Percentiles rank a stretch among this genome's conserved stretches.
phyloP scores from a whole-genome alignment of 352 stramenopile species.

The Phytophthora melonis region DNA sequence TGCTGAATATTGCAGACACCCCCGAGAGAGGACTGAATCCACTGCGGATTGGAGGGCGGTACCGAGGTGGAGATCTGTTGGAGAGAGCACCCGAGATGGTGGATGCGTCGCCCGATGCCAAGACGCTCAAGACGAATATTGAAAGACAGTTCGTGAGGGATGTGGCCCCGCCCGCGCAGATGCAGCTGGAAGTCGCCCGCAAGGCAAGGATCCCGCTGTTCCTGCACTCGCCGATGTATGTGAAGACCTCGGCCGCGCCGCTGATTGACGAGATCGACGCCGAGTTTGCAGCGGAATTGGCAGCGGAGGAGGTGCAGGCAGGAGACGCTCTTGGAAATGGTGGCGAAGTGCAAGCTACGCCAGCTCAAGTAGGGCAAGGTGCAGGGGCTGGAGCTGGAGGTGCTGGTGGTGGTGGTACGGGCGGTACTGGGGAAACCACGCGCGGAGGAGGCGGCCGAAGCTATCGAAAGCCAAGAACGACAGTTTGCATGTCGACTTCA shows the following conservation, averaged over 20 bases:
- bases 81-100: conserved; percentile 21
- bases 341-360: conserved; percentile 7
- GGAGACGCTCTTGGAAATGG: conserved; percentile 18
- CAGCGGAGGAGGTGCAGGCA: conserved; percentile 21
- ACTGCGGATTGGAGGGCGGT: conserved; percentile 36
- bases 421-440: conserved; percentile 15
- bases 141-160: conserved; percentile 79
- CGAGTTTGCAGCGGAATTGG: conserved; percentile 33
- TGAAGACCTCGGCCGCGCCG: conserved; percentile 69
- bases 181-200: conserved; percentile 86
- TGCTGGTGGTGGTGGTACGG: conserved; percentile 3
- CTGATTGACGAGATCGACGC: conserved; percentile 60
- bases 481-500: conserved; percentile 85
- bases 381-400: conserved; percentile 6
- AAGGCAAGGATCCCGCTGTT: conserved; percentile 88
- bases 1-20: conserved; percentile 39
- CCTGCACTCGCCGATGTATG: conserved; percentile 89
- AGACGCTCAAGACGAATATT: conserved; percentile 60
- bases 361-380: conserved; percentile 10
- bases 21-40: conserved; percentile 24
- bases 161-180: conserved; percentile 81
- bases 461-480: conserved; percentile 71
- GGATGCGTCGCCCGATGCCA: conserved; percentile 50
- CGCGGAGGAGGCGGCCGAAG: conserved; percentile 42
- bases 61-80: conserved; percentile 38